A percentile compares a stretch with the other conserved stretches of the same genome.
Evolutionary conservation across 1,139 yeast genomes (phyloP).

Genomic region (Saccharomycopsis hybrid): DNA sequence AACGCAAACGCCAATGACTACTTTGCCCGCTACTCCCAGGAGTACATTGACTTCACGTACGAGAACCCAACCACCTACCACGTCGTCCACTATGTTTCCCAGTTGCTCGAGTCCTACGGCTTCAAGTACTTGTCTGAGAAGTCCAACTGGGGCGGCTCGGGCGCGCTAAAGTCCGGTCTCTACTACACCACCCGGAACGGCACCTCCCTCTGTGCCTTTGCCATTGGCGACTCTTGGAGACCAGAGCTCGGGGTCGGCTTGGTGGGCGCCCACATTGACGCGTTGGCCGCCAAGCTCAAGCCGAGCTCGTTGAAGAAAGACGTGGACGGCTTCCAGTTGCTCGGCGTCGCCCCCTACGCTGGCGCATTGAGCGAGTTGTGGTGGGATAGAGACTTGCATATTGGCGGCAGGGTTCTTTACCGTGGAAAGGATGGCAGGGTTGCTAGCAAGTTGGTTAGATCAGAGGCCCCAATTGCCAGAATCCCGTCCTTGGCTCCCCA

Average conservation of each 20-base stretch:
- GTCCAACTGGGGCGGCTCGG: slow-evolving; percentile 41
- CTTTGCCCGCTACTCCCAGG: slow-evolving; percentile 37
- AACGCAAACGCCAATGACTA: slow-evolving; percentile 21
- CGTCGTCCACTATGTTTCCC: slow-evolving; percentile 41
- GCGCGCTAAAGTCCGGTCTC: slow-evolving; percentile 35
- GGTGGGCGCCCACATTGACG: slow-evolving; percentile 56
- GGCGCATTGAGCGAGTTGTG: slow-evolving; percentile 50
- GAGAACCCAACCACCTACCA: slow-evolving; percentile 59
- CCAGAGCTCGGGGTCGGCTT: slow-evolving; percentile 52
- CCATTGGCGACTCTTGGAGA: slow-evolving; percentile 51
- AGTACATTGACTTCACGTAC: slow-evolving; percentile 53
- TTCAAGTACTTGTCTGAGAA: slow-evolving; percentile 49
- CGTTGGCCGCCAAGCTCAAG: slow-evolving; percentile 52
- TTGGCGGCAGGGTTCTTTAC: slow-evolving; percentile 53
- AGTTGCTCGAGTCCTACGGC: slow-evolving; percentile 41
- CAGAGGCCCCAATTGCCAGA: slow-evolving; percentile 59
- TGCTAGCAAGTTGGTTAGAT: slow-evolving; percentile 42
- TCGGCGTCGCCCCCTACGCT: slow-evolving; percentile 65
- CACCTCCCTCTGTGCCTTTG: slow-evolving; percentile 49
- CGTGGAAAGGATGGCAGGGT: slow-evolving; percentile 30
- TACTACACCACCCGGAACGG: slow-evolving; percentile 55
- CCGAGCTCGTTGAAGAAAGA: slow-evolving; percentile 43
- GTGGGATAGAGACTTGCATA: slow-evolving; percentile 64
- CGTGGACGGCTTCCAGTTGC: slow-evolving; percentile 53
- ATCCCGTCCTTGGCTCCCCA: slow-evolving; percentile 64